Evolutionary conservation across 441 rosid species (phyloP), one percentile per base, ranked within the genome.

Genomic region (Rhodomyrtus psidioides): DNA sequence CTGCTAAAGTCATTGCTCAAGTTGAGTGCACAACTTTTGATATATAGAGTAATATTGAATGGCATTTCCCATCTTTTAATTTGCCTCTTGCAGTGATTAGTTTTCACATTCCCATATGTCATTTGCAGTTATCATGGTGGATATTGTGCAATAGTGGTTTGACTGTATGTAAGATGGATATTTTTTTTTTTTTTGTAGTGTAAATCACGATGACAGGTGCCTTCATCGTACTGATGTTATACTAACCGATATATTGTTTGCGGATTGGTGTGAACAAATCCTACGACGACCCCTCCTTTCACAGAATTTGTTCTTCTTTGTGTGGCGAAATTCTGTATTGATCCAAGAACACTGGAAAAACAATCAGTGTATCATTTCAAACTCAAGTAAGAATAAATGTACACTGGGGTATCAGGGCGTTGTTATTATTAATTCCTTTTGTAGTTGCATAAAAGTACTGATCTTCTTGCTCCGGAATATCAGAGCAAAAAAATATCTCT

Each of bases 1-100:
- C 98, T 6, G 98, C 99, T 86, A 92, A 92, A 89, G 95, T 94
- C 86, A 59, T 96, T 86, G 96, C 99, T 93, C 94, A 89, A 85
- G 99, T 97, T 92, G 92, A 94, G 95, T 85, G 58, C 54, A 13
- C 46, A 28, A 21, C 85, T 46, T 82, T 86, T 85, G 15, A 62
- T 84, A 53, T 85, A 85, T 83, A 44, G 53, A 55, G 53, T 70
- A 49, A 75, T 16, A 60, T 39, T 59, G 46, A 54, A 21, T 28
- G 57, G 83, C 42, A 21, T 83, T 26, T 44, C 28, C n/a, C 57
- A 44, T 26, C 74, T 86, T 55, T 59, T 55, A 16, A 34, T 34
- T 24, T 55, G 16, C 28, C 65, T 75, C 26, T 23, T 65, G 49
- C 34, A 19, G 79, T 19, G 79, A 19, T 65, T 65, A 19, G 79